Percentiles rank a stretch among this genome's conserved stretches.
Conservation (phyloP, 2,329 filamentous ascomycete species). For the Pseudopithomyces maydicus region DNA sequence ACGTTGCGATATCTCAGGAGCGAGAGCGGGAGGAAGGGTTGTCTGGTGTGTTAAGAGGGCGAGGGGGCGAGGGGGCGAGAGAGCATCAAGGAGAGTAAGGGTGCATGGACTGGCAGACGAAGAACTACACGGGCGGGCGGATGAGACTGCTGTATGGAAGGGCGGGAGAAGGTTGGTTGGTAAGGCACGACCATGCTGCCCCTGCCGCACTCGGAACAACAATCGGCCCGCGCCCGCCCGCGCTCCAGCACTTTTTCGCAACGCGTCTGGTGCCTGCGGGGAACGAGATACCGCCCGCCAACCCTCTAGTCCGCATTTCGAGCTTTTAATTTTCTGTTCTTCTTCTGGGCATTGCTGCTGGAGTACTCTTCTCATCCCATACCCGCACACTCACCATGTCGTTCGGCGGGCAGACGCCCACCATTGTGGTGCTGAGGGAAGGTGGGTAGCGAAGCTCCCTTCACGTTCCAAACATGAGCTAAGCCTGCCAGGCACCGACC, state of each 20-base stretch:
- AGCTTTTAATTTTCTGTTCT: neutral
- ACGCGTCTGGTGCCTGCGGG: constrained; percentile 31
- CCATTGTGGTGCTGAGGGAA: constrained; percentile 97
- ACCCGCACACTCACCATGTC: constrained; percentile 68
- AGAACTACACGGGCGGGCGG: constrained; percentile 3
- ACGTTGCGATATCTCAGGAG: constrained; percentile 4
- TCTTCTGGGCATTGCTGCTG: neutral
- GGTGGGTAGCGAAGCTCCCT: constrained; percentile 63
- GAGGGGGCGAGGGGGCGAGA: constrained; percentile 9
- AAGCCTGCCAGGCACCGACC: constrained; percentile 77
- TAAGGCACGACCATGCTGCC: constrained; percentile 13
- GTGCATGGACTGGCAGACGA: constrained; percentile 5
- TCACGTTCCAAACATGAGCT: constrained; percentile 17
- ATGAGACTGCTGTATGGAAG: constrained; percentile 8
- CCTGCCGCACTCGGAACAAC: constrained; percentile 18
- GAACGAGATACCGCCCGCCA: constrained; percentile 11
- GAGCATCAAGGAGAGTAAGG: constrained; percentile 23
- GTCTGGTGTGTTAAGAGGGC: constrained; percentile 6
- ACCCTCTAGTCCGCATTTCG: neutral
- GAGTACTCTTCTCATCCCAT: neutral
- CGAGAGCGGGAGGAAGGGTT: constrained; percentile 10
- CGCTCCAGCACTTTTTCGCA: constrained; percentile 26
- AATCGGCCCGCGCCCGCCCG: constrained; percentile 6
- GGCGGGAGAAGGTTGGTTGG: constrained; percentile 27
- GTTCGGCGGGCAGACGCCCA: constrained; percentile 96